These are phyloP conservation scores for Xylaria digitata DNA, from an alignment of 2,329 filamentous ascomycete species.

Conservation along the genomic window DNA sequence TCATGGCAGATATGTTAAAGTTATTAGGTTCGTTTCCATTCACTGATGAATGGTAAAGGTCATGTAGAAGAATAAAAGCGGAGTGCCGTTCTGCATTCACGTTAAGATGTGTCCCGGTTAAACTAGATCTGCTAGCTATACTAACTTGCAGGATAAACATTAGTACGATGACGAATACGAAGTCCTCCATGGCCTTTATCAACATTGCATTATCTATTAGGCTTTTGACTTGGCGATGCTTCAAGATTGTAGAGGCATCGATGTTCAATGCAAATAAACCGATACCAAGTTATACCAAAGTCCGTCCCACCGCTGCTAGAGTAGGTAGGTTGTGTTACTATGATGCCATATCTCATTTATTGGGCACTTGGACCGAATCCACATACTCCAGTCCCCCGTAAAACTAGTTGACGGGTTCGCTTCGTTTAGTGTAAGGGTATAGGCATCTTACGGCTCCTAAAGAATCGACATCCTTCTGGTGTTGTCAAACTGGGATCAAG, in stretches of 20 bases:
- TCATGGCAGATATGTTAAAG: conserved; percentile 1
- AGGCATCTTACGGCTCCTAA: too few relatives aligned
- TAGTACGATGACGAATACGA: not conserved
- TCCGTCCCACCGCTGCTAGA: not conserved
- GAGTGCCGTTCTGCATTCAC: too few relatives aligned
- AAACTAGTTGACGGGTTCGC: not conserved
- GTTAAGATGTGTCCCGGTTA: not conserved
- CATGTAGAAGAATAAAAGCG: not conserved
- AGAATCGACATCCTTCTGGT: not conserved
- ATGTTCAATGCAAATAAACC: too few relatives aligned
- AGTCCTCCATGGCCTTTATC: not conserved
- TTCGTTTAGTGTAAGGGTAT: not conserved
- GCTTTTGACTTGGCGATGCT: not conserved
- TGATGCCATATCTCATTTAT: not conserved
- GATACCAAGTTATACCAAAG: not conserved
- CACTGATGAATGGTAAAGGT: not conserved
- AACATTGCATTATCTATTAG: not conserved
- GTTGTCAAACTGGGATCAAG: not conserved
- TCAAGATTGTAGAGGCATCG: not conserved
- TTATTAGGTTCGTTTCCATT: not conserved
- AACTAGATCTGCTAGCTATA: not conserved
- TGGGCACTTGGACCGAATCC: not conserved
- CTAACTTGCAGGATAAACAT: not conserved
- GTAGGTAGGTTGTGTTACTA: not conserved
- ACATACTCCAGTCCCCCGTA: not conserved